Evolutionary conservation across 1,284 basidiomycete genomes (phyloP).

Genomic region (Pseudozyma tsukubaensis): DNA sequence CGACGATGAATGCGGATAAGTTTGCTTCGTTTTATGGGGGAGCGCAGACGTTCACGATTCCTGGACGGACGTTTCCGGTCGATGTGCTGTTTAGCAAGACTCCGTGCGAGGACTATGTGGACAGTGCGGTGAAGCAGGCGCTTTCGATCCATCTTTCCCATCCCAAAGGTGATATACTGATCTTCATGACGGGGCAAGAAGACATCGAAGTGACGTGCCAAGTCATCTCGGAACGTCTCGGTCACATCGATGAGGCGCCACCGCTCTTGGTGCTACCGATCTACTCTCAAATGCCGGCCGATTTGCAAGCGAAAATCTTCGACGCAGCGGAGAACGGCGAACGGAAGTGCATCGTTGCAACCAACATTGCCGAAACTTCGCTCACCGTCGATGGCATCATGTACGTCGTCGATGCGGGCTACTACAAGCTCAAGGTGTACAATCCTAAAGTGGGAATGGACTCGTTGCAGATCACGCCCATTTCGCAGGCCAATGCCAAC

Average conservation of each 20-base stretch:
- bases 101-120: constrained; percentile 98
- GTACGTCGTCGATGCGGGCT: constrained; percentile 95
- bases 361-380: constrained; percentile 99
- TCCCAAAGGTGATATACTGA: constrained; percentile 93
- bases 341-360: constrained; percentile 96
- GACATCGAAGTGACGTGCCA: constrained; percentile 80
- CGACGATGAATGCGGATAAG: constrained; percentile 99
- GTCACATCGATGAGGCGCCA: constrained; percentile 88
- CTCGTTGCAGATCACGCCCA: constrained; percentile 96
- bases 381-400: constrained; percentile 94
- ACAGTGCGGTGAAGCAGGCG: constrained; percentile 96
- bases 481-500: constrained; percentile 91
- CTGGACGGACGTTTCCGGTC: constrained; percentile 97
- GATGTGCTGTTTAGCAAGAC: constrained; percentile 95
- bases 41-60: constrained; percentile 95
- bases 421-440: constrained; percentile 98
- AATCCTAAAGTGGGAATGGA: constrained; percentile 99
- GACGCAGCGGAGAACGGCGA: constrained; percentile 92
- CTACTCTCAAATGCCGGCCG: constrained; percentile 99
- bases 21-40: constrained; percentile 92
- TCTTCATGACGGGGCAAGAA: constrained; percentile 99
- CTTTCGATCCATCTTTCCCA: constrained; percentile 93
- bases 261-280: constrained; percentile 91
- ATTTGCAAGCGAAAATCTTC: constrained; percentile 97
- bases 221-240: constrained; percentile 79